Evolutionary conservation across 345 rosid genomes (phyloP).

Genomic region (Atalantia buxifolia): DNA sequence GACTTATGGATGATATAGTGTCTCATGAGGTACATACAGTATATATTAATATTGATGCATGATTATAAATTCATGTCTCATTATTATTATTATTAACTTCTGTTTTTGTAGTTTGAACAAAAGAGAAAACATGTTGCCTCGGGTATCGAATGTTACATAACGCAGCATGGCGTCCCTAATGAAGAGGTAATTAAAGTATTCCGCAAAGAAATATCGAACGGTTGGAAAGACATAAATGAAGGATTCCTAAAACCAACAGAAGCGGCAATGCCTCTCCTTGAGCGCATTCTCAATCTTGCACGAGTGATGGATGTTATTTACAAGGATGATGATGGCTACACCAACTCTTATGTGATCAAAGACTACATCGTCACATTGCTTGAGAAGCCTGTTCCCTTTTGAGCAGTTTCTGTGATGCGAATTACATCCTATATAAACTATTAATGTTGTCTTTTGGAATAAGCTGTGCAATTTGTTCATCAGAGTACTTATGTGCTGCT

Average conservation of each 20-base stretch:
- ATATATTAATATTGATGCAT: neutral
- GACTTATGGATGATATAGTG: too few relatives aligned
- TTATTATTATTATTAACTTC: neutral
- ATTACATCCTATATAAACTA: neutral
- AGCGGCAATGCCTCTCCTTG: slow-evolving; percentile 6
- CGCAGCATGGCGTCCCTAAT: slow-evolving; percentile 1
- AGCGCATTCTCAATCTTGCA: slow-evolving; percentile 18
- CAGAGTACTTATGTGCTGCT: too few relatives aligned
- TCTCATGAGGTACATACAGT: slow-evolving; percentile 18
- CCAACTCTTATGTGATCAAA: slow-evolving; percentile 10
- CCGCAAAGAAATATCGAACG: neutral
- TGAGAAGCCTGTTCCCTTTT: slow-evolving; percentile 1
- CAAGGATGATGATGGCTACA: slow-evolving; percentile 22
- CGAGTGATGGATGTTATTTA: slow-evolving; percentile 17
- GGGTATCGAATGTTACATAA: slow-evolving; percentile 19
- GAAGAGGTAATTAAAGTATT: neutral
- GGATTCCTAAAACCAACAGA: slow-evolving; percentile 10
- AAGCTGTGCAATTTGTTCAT: too few relatives aligned
- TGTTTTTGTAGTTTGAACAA: slow-evolving; percentile 19
- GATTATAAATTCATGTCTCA: neutral
- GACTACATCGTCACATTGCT: slow-evolving; percentile 12
- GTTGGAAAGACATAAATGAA: slow-evolving; percentile 28
- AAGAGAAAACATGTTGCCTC: slow-evolving; percentile 20
- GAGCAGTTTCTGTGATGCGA: neutral
- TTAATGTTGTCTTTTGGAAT: neutral